phyloP scores from a whole-genome alignment of 208 protist species.

The Vickermania spadyakhi region DNA sequence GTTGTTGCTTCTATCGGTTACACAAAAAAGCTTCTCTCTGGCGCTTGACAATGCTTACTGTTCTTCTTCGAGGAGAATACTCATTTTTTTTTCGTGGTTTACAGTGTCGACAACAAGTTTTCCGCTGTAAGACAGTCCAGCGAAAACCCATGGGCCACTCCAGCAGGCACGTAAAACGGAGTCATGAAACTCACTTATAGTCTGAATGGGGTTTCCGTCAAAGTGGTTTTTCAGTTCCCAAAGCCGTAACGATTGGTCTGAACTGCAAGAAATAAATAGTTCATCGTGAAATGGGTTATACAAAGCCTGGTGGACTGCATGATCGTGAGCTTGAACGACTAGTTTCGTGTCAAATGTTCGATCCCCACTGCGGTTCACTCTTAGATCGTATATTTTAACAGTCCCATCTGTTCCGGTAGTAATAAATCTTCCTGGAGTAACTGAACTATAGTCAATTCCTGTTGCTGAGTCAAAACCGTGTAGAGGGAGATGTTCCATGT shows the following conservation, averaged over 20 bases:
- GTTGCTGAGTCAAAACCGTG: conserved; percentile 53
- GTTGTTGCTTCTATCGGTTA: no score
- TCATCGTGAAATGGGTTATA: conserved; percentile 83
- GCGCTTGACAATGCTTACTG: conserved; percentile 21
- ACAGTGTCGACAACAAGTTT: conserved; percentile 76
- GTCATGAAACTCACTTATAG: conserved; percentile 61
- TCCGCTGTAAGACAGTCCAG: conserved; percentile 77
- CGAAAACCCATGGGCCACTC: conserved; percentile 86
- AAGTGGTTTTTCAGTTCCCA: conserved; percentile 51
- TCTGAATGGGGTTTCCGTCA: conserved; percentile 26
- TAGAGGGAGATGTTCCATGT: conserved; percentile 5
- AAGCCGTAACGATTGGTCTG: conserved; percentile 70
- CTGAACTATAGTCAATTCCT: conserved; percentile 59
- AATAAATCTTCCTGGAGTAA: conserved; percentile 43
- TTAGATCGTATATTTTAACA: conserved; percentile 63
- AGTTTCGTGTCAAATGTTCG: conserved; percentile 3
- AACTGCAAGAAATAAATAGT: conserved; percentile 57
- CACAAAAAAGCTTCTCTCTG: no score
- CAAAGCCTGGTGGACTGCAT: conserved; percentile 38
- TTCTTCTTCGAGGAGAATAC: conserved; percentile 62
- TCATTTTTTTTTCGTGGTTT: conserved; percentile 75
- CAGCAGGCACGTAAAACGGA: conserved; percentile 67
- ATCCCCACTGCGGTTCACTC: conserved; percentile 14
- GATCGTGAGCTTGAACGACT: conserved; percentile 53
- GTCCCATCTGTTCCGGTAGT: conserved; percentile 61